Evolutionary conservation across 306 rosid genomes (phyloP).

Genomic region (Dryas alaskensis): DNA sequence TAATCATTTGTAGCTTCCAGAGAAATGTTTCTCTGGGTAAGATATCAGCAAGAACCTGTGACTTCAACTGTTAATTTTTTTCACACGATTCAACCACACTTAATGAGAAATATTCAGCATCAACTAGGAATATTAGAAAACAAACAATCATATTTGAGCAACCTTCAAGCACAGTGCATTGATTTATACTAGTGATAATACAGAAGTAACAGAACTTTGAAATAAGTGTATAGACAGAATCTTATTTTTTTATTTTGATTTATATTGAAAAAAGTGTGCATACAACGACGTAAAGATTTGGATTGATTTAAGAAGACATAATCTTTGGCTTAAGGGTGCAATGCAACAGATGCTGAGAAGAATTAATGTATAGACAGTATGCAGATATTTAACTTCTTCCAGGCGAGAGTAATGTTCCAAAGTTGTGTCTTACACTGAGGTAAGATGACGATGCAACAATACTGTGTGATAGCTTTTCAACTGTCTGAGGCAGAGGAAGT

Average conservation of each 20-base stretch:
- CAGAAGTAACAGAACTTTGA: too few species aligned
- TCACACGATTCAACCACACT: conserved; percentile 26
- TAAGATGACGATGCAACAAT: conserved; percentile 48
- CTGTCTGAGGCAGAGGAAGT: conserved; percentile 45
- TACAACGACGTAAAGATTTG: too few species aligned
- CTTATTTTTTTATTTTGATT: too few species aligned
- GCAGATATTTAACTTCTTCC: background rate
- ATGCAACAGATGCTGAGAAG: background rate
- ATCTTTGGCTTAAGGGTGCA: background rate
- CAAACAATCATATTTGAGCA: background rate
- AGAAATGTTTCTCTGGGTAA: conserved; percentile 75
- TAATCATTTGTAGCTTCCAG: conserved; percentile 78
- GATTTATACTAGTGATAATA: too few species aligned
- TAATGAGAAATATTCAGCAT: conserved; percentile 18
- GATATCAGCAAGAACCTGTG: conserved; percentile 71
- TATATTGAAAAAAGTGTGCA: too few species aligned
- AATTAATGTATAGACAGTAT: background rate
- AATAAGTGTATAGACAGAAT: too few species aligned
- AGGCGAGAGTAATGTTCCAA: background rate
- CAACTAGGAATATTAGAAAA: conserved; percentile 7
- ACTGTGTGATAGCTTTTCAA: conserved; percentile 55
- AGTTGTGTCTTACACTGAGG: conserved; percentile 64
- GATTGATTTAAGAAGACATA: too few species aligned
- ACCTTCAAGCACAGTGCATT: background rate
- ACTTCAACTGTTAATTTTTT: conserved; percentile 28